phyloP scores from a whole-genome alignment of 305 asterid species.

The Andrographis paniculata region DNA sequence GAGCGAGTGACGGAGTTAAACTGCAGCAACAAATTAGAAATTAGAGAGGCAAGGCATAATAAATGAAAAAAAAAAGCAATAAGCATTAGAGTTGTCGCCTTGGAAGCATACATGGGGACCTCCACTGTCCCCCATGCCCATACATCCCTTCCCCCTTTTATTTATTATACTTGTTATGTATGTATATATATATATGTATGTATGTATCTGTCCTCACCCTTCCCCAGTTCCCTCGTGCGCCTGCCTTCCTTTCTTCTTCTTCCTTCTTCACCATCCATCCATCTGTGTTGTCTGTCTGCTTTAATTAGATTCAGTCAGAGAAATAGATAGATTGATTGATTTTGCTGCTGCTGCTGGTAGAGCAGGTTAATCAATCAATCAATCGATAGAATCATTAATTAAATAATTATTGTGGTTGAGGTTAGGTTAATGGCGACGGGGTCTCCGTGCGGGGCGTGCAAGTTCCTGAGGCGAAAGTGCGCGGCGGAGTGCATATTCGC shows the following conservation, averaged over 20 bases:
- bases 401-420: neutral
- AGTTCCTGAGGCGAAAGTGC: conserved; percentile 69
- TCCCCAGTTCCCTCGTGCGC: conserved; percentile 65
- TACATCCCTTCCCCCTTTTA: conserved; percentile 12
- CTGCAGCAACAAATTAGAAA: conserved; percentile 14
- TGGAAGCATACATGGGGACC: conserved; percentile 50
- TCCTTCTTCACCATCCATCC: no score
- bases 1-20: no score
- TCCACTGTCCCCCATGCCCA: conserved; percentile 68
- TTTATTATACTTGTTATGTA: no score
- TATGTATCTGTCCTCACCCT: no score
- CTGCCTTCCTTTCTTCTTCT: neutral
- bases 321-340: no score
- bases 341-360: no score
- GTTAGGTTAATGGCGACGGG: conserved; percentile 28
- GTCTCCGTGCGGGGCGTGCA: conserved; percentile 90
- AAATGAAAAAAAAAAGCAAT: no score
- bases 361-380: neutral
- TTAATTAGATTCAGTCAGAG: no score
- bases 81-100: no score
- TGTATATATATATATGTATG: no score
- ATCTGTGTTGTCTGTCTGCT: no score
- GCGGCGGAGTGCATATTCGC: conserved; percentile 64
- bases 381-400: neutral
- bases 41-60: no score